Percentiles rank a stretch among this genome's conserved stretches.
Conservation (phyloP, 1,284 basidiomycete species). For the Apiotrichum sp. region DNA sequence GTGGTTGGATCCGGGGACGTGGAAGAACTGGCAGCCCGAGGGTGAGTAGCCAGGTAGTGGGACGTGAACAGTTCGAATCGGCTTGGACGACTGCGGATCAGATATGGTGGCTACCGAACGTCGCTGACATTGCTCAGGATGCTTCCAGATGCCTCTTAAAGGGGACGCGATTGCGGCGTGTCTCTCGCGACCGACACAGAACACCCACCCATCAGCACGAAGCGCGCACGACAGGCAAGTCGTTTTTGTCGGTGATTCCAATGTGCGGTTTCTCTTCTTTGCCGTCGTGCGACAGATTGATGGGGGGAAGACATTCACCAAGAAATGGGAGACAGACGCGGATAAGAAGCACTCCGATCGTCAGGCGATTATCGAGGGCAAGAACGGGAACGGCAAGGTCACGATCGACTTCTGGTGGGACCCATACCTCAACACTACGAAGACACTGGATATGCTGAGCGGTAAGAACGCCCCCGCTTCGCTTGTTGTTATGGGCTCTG, state of each 20-base stretch:
- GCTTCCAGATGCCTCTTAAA: conserved; percentile 21
- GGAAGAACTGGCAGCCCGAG: conserved; percentile 75
- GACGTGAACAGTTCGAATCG: too few species aligned
- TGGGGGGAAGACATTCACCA: conserved; percentile 15
- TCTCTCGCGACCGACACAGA: conserved; percentile 19
- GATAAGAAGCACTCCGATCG: conserved; percentile 63
- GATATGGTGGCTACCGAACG: neutral
- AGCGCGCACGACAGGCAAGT: conserved; percentile 44
- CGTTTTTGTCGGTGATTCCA: conserved; percentile 79
- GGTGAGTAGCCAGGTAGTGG: conserved; percentile 50
- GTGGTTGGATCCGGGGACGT: conserved; percentile 62
- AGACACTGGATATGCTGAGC: conserved; percentile 48
- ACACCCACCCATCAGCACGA: neutral
- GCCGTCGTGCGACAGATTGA: conserved; percentile 55
- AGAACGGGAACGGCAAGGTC: conserved; percentile 31
- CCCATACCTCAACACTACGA: conserved; percentile 64
- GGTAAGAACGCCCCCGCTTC: conserved; percentile 48
- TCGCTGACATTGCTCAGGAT: conserved; percentile 22
- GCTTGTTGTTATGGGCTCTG: conserved; percentile 72
- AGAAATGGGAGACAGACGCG: conserved; percentile 42
- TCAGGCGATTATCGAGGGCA: conserved; percentile 18
- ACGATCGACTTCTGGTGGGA: conserved; percentile 63
- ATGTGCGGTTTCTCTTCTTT: conserved; percentile 71
- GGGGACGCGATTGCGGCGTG: conserved; percentile 21
- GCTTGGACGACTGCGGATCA: too few species aligned